Base-by-base conservation (phyloP, 192 early-diverging fungal species). In the Coemansia javaensis region DNA sequence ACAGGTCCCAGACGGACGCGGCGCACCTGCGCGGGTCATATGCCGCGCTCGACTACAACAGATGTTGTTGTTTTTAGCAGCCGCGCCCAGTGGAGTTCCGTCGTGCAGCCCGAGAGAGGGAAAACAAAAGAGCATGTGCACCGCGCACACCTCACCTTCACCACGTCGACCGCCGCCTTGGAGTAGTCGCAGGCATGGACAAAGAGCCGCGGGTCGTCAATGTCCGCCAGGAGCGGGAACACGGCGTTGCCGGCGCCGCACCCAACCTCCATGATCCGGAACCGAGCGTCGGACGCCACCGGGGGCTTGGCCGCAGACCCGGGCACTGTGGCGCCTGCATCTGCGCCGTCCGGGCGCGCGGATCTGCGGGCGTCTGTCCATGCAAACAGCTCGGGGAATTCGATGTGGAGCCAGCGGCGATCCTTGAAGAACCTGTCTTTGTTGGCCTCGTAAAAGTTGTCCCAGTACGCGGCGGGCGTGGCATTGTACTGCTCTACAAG, bases 341-440 rank as follows among this genome's bases (percentile, higher is more conserved):
- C 40, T 11, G 1, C 24, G 16, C 16, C 20, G 10, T 18, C 13
- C 39, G 23, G 36, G 17, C 20, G 5, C n/a, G 55, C 56, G 4
- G 60, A 61, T 12, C 36, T 35, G 36, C 66, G 60, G 16, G 53
- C 43, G 17, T 51, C 39, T 32, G 65, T 67, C 72, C 72, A 66
- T 30, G 65, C 49, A 40, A 85, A 85, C 24, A 99, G 72, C 67
- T 99, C 93, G 9, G 87, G 83, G 63, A 97, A 99, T 75, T 97
- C 94, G 10, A 94, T 50, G 23, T 82, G 80, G 16, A 93, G 80
- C 94, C 96, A 99, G 53, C 95, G 88, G 18, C 96, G 79, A 70
- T 99, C 93, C 61, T 97, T 97, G 70, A 97, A 99, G 73, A 99
- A 97, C 43, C 73, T 75, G 53, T 86, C 87, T 36, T 85, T 80